These are phyloP conservation scores for Hymenoscyphus infarciens DNA, from an alignment of 2,329 filamentous ascomycete species.

Conservation along the genomic window DNA sequence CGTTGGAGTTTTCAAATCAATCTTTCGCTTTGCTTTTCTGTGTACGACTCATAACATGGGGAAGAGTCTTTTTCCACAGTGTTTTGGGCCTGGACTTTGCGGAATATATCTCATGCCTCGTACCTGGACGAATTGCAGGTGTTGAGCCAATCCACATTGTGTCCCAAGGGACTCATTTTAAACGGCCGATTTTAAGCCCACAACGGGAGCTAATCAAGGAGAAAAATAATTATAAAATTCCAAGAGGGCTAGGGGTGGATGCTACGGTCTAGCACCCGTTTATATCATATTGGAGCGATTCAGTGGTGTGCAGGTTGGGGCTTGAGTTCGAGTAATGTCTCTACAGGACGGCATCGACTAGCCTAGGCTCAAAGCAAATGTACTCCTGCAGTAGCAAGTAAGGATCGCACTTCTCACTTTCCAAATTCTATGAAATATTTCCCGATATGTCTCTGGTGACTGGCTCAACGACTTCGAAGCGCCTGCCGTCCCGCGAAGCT, in stretches of 20 bases:
- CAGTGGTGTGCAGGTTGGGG: background rate
- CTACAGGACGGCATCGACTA: background rate
- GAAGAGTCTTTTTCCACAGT: background rate
- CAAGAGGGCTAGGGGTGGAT: background rate
- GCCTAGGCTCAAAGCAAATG: background rate
- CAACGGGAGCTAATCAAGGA: background rate
- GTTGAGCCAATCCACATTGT: background rate
- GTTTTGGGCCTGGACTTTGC: background rate
- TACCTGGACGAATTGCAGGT: slow-evolving; percentile 3
- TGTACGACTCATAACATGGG: background rate
- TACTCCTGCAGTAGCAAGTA: background rate
- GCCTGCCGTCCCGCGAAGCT: background rate
- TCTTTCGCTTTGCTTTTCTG: background rate
- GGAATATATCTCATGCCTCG: background rate
- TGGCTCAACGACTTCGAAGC: background rate
- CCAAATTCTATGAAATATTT: background rate
- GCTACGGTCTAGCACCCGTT: slow-evolving; percentile 5
- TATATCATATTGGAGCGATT: slow-evolving; percentile 6
- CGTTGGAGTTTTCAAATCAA: background rate
- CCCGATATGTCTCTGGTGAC: background rate
- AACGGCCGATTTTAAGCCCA: background rate
- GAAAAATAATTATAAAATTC: background rate
- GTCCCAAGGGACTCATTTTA: background rate
- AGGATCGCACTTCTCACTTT: background rate
- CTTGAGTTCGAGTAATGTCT: background rate